Conservation (phyloP, 75 land plant species). For the Picea sitchensis region DNA sequence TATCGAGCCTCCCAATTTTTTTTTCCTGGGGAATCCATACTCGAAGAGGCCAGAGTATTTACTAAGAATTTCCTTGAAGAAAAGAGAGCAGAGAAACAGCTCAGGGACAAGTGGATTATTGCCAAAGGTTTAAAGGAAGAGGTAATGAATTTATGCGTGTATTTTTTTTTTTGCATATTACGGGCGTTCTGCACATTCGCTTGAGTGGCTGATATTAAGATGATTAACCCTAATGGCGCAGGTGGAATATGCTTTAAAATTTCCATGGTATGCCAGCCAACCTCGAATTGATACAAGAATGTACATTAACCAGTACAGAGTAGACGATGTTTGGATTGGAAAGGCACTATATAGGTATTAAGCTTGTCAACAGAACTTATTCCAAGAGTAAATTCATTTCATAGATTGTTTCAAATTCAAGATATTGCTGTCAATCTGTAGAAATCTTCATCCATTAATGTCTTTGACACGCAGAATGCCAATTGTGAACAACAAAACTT, state of each 20-base stretch:
- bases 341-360: constrained; percentile 76
- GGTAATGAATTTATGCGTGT: constrained; percentile 31
- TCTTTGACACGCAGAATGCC: constrained; percentile 53
- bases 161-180: too few relatives aligned
- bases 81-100: constrained; percentile 41
- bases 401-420: too few relatives aligned
- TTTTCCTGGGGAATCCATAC: constrained; percentile 75
- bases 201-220: too few relatives aligned
- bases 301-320: constrained; percentile 73
- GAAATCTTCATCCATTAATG: not conserved
- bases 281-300: constrained; percentile 70
- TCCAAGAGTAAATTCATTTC: too few relatives aligned
- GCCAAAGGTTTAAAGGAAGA: constrained; percentile 77
- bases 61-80: constrained; percentile 41
- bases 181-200: too few relatives aligned
- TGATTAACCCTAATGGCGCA: constrained; percentile 6
- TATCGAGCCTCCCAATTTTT: constrained; percentile 69
- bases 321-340: constrained; percentile 85
- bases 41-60: constrained; percentile 52
- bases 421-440: too few relatives aligned
- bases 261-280: constrained; percentile 76
- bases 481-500: constrained; percentile 49
- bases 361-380: too few relatives aligned
- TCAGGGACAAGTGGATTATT: constrained; percentile 91
- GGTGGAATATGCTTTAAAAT: constrained; percentile 75